These are phyloP conservation scores for Leccinum rimulosum DNA, from an alignment of 768 basidiomycete species.

Conservation along the genomic window DNA sequence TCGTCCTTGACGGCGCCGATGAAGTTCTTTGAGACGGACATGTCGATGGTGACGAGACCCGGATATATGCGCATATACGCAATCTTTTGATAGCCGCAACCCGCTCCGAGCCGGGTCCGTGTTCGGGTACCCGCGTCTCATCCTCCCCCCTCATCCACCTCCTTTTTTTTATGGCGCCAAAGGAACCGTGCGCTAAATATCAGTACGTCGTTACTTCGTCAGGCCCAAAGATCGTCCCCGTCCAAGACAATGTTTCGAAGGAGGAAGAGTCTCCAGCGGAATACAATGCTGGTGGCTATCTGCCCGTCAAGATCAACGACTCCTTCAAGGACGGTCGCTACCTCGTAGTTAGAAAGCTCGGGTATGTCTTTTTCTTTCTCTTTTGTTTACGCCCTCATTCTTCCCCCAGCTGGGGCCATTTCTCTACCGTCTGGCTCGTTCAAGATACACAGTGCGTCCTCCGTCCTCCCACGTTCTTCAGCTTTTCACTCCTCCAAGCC, in stretches of 20 bases:
- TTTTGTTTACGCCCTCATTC: slow-evolving; percentile 4
- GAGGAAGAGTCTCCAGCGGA: slow-evolving; percentile 84
- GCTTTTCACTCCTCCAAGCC: slow-evolving; percentile 40
- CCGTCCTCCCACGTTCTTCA: slow-evolving; percentile 6
- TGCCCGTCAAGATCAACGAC: slow-evolving; percentile 78
- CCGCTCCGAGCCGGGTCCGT: slow-evolving; percentile 21
- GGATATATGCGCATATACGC: background rate
- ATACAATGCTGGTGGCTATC: slow-evolving; percentile 80
- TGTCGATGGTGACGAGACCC: background rate
- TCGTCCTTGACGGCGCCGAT: slow-evolving; percentile 84
- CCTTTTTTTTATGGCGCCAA: slow-evolving; percentile 54
- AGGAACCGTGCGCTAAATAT: slow-evolving; percentile 66
- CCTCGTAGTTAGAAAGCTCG: slow-evolving; percentile 84
- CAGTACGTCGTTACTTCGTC: slow-evolving; percentile 69
- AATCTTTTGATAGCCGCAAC: slow-evolving; percentile 1
- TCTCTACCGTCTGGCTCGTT: slow-evolving; percentile 92
- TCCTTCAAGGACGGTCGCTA: slow-evolving; percentile 84
- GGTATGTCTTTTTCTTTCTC: slow-evolving; percentile 42
- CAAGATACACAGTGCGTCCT: slow-evolving; percentile 67
- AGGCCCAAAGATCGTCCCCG: slow-evolving; percentile 69
- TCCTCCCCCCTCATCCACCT: background rate
- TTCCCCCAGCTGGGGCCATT: slow-evolving; percentile 81
- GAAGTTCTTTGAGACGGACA: slow-evolving; percentile 39
- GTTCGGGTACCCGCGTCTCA: slow-evolving; percentile 13
- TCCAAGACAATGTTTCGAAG: slow-evolving; percentile 62